Evolutionary conservation across 2,329 filamentous ascomycete genomes (phyloP).

Genomic region (Talaromyces sp.): DNA sequence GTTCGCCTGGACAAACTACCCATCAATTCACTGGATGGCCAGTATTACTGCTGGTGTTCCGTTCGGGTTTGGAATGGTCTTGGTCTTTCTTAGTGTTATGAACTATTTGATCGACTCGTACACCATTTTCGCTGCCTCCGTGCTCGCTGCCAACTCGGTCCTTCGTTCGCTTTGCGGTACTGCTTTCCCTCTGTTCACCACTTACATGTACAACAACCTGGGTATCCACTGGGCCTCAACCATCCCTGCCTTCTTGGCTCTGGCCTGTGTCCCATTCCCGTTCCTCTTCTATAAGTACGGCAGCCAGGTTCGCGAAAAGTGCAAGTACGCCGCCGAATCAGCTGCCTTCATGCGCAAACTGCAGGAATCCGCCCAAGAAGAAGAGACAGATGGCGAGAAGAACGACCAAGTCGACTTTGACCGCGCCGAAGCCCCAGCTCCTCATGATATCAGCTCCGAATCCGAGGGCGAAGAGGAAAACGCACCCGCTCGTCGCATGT

Average conservation of each 20-base stretch:
- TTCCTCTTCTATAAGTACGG: conserved; percentile 46
- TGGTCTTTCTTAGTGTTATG: conserved; percentile 41
- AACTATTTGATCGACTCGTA: conserved; percentile 46
- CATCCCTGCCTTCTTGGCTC: conserved; percentile 46
- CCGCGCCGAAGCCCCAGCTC: conserved; percentile 33
- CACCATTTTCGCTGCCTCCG: conserved; percentile 43
- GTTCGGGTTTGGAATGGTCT: conserved; percentile 43
- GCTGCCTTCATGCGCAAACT: conserved; percentile 37
- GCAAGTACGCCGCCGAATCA: conserved; percentile 40
- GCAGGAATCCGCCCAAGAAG: conserved; percentile 22
- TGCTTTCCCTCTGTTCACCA: conserved; percentile 48
- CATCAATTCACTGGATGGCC: conserved; percentile 39
- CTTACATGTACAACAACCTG: conserved; percentile 43
- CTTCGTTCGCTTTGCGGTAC: conserved; percentile 47
- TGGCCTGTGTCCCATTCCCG: conserved; percentile 44
- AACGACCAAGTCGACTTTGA: conserved; percentile 26
- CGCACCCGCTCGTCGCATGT: conserved; percentile 23
- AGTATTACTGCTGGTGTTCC: conserved; percentile 35
- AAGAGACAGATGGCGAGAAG: conserved; percentile 21
- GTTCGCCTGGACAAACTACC: conserved; percentile 58
- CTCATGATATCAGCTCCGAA: conserved; percentile 24
- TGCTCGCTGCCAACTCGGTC: conserved; percentile 45
- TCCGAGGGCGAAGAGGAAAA: conserved; percentile 22
- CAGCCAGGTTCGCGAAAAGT: conserved; percentile 37
- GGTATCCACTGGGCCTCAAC: conserved; percentile 49